Base-by-base conservation (phyloP, 2,329 filamentous ascomycete species). In the Xylariaceae sp. region DNA sequence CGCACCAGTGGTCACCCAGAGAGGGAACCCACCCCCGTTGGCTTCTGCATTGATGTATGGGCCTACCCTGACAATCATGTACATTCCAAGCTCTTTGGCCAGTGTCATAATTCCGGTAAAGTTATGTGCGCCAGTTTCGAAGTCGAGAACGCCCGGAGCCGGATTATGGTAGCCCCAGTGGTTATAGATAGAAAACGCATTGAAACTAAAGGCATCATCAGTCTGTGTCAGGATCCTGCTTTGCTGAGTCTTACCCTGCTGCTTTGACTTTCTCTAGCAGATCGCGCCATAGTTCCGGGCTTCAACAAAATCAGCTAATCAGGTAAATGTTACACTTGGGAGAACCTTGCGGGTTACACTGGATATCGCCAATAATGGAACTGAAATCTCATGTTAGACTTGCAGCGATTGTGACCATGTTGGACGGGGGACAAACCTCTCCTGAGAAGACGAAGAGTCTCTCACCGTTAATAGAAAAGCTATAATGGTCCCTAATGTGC, bases 21-120 rank as follows among this genome's bases (percentile, higher is more conserved):
- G 69, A 0, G 83, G 81, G 51, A 84, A 81, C 0, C 83, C 83
- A 31, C 84, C 83, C 1, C 78, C 81, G 55, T 79, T 84, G 3
- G 81, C 74, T 62, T 86, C 84, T 1, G 82, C 83, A 55, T 86
- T 87, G 51, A 83, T 76, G 51, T 86, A 87, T 0, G 82, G 82
- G 0, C 83, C 82, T 0, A 82, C 80, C 0, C 82, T 72, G 1
- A 77, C 74, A 28, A 83, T 75, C 38, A 81, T 73, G 56, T 81
- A 82, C 38, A 82, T 66, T 2, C 79, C 80, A 19, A 81, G 67
- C 38, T 79, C 71, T 56, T 80, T 75, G 3, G 80, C 79, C 22
- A 81, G 70, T 28, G 78, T 74, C 47, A 80, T 75, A 39, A 83
- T 72, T 9, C 69, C 67, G 5, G 74, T 75, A 52, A 82, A 77